Conservation (phyloP, 345 rosid genomes). For the Citrus maxima region DNA sequence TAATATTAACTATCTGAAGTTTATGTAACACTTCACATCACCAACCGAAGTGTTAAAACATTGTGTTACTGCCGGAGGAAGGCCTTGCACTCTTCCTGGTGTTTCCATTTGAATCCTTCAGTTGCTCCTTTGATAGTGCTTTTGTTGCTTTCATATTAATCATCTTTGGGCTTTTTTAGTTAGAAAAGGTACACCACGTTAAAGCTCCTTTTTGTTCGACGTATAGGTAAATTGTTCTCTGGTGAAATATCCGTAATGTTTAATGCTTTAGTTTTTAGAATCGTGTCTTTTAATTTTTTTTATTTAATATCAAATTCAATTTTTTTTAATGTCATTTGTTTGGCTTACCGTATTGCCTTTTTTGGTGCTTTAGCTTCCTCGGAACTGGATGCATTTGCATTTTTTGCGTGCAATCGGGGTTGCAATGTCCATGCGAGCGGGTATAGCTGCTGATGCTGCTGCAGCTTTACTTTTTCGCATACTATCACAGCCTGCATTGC, state of each 20-base stretch:
- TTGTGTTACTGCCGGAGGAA: background rate
- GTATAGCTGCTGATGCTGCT: constrained; percentile 98
- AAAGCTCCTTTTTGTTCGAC: background rate
- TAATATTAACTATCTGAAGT: background rate
- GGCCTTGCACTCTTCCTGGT: background rate
- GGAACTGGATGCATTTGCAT: constrained; percentile 99
- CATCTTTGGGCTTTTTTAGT: background rate
- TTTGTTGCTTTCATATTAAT: background rate
- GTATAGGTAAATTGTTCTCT: background rate
- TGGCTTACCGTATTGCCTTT: constrained; percentile 8
- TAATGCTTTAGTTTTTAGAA: background rate
- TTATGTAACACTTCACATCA: background rate
- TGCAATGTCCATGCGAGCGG: constrained; percentile 98
- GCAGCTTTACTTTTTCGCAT: constrained; percentile 95
- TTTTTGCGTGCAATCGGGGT: constrained; percentile 97
- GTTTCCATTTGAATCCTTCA: background rate
- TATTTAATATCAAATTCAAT: background rate
- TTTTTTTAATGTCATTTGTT: background rate
- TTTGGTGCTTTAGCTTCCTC: constrained; percentile 70
- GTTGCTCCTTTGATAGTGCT: background rate
- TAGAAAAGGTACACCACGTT: background rate
- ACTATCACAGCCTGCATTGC: constrained; percentile 92
- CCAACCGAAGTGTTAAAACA: background rate
- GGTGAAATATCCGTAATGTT: background rate
- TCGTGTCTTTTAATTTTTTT: background rate